phyloP scores from a whole-genome alignment of 768 basidiomycete species.

The Mycena alexandri region DNA sequence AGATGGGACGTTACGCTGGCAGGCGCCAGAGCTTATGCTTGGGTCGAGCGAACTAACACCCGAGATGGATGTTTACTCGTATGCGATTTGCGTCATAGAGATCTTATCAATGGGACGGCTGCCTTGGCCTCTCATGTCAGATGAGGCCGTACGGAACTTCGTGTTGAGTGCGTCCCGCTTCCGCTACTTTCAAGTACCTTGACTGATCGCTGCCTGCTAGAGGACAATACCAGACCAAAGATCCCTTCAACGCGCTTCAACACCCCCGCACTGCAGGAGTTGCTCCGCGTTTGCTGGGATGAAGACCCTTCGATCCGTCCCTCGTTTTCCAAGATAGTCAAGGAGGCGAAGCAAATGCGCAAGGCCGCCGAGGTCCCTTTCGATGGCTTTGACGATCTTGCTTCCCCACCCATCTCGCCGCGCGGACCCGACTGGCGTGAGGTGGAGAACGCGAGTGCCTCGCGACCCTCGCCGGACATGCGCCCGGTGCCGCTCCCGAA shows the following conservation, averaged over 20 bases:
- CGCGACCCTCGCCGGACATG: slow-evolving; percentile 55
- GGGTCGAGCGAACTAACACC: slow-evolving; percentile 62
- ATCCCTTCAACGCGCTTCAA: slow-evolving; percentile 56
- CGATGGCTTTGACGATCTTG: slow-evolving; percentile 47
- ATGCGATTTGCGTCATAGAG: slow-evolving; percentile 74
- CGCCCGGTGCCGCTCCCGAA: slow-evolving; percentile 47
- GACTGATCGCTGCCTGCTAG: slow-evolving; percentile 44
- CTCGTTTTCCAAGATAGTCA: slow-evolving; percentile 62
- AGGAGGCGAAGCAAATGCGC: slow-evolving; percentile 59
- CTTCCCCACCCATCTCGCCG: slow-evolving; percentile 41
- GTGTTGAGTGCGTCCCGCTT: slow-evolving; percentile 59
- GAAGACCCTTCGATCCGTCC: slow-evolving; percentile 63
- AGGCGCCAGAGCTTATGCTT: slow-evolving; percentile 74
- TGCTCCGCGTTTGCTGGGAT: slow-evolving; percentile 71
- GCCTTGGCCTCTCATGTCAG: slow-evolving; percentile 67
- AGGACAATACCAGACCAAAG: slow-evolving; percentile 63
- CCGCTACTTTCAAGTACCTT: slow-evolving; percentile 18
- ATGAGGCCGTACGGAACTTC: slow-evolving; percentile 62
- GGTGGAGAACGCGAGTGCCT: slow-evolving; percentile 11
- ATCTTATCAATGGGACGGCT: slow-evolving; percentile 71
- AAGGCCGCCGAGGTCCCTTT: slow-evolving; percentile 43
- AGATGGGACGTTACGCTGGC: slow-evolving; percentile 81
- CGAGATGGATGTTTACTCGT: slow-evolving; percentile 78
- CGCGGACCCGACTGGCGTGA: slow-evolving; percentile 31
- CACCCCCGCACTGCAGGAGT: slow-evolving; percentile 50